phyloP scores from a whole-genome alignment of 176 grass and related monocot species.

The Aegilops tauschii region DNA sequence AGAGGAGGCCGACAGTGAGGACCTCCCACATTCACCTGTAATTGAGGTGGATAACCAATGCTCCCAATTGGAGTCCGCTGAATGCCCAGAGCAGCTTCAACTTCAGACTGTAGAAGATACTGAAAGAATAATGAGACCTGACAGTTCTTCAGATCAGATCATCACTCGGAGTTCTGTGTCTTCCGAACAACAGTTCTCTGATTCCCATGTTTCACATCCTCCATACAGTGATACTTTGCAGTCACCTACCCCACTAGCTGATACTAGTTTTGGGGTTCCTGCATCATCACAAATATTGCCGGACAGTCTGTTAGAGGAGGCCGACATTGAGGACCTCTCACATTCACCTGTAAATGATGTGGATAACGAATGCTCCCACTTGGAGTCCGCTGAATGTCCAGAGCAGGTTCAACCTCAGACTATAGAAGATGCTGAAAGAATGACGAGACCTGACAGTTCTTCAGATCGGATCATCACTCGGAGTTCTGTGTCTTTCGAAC shows the following conservation, averaged over 20 bases:
- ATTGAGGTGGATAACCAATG: constrained; percentile 16
- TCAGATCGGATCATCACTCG: background rate
- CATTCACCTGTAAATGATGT: constrained; percentile 21
- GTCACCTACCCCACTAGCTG: constrained; percentile 30
- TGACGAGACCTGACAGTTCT: background rate
- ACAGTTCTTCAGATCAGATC: background rate
- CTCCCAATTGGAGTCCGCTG: constrained; percentile 19
- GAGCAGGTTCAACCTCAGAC: constrained; percentile 11
- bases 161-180: background rate
- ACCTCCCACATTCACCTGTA: constrained; percentile 7
- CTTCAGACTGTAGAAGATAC: constrained; percentile 2
- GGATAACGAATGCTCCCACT: constrained; percentile 20
- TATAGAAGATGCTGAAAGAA: constrained; percentile 17
- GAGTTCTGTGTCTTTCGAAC: background rate
- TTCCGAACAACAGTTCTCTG: constrained; percentile 25
- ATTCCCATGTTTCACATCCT: constrained; percentile 14
- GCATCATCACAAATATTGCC: constrained; percentile 14
- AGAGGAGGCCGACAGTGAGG: constrained; percentile 4
- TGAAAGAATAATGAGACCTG: background rate
- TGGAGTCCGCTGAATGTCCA: background rate
- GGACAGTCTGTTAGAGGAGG: constrained; percentile 4
- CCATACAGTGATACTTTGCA: constrained; percentile 24
- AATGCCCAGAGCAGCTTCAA: constrained; percentile 19
- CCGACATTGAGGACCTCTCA: background rate
- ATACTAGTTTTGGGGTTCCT: constrained; percentile 12